Base-by-base conservation (phyloP, 2,329 filamentous ascomycete genomes). In the Alternaria triticimaculans region DNA sequence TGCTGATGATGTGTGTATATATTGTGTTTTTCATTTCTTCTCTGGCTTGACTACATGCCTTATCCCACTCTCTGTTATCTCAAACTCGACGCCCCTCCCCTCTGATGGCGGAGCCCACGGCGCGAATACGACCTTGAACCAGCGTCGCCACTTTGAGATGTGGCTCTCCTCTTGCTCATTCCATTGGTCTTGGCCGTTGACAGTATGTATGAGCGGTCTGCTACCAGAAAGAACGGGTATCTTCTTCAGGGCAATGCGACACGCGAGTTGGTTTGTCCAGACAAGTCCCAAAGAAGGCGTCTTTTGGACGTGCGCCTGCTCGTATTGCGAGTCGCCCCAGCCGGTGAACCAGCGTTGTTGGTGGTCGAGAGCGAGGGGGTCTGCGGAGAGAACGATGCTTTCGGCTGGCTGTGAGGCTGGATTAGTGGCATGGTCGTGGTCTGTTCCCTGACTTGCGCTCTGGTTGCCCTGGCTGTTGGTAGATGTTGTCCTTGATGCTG, bases 301-400 rank as follows among this genome's bases (percentile, higher is more conserved):
- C 81, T 97, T 98, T 59, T 91, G 72, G 1, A 65, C 68, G 15
- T 76, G 67, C 10, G 66, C 43, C 5, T 73, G 64, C 25, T 72
- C 74, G 18, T 69, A 74, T 72, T 15, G 85, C 14, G 68, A 61
- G 78, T 97, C 92, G 21, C 95, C 94, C 95, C 96, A 97, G 67
- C 96, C 94, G 5, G 94, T 96, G 81, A 97, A 97, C 88, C 94
- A 97, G 46, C 92, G 88, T 78, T 97, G 93, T 80, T 98, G 95
- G 80, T 97, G 92, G 72, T 96, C 90, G 9, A 97, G 87, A 30
- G 88, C 87, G 41, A 97, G 84, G 0, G 90, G 88, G 12, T 88
- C 85, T 63, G 73, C 80, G 50, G 76, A 86, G 48, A 76, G 80
- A 33, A 77, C 80, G 76, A 69, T 45, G 33, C 48, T 55, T 26